These are phyloP conservation scores for Lactarius vividus DNA, from an alignment of 768 basidiomycete genomes.

Conservation along the genomic window DNA sequence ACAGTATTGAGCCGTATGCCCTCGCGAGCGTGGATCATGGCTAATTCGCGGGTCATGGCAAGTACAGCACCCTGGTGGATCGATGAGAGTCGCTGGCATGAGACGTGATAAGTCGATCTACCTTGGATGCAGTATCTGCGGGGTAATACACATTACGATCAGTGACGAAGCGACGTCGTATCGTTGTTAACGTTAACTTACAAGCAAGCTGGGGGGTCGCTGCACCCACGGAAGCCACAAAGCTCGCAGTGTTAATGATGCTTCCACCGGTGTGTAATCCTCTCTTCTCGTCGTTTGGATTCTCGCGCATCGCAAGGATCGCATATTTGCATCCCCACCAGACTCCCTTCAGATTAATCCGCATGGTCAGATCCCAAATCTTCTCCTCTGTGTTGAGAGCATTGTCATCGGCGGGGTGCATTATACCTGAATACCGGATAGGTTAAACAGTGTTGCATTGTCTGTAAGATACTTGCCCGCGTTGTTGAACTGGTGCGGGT, in stretches of 20 bases:
- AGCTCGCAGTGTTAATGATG: constrained; percentile 98
- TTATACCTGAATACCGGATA: constrained; percentile 64
- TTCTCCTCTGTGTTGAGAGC: constrained; percentile 95
- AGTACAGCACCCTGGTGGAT: constrained; percentile 82
- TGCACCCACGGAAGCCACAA: constrained; percentile 93
- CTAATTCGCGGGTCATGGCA: constrained; percentile 96
- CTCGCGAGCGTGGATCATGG: constrained; percentile 96
- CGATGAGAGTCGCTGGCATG: constrained; percentile 11
- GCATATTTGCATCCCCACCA: constrained; percentile 99
- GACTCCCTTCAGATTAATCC: constrained; percentile 96
- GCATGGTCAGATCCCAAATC: constrained; percentile 93
- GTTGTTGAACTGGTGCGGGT: constrained; percentile 78
- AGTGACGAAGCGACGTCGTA: background rate
- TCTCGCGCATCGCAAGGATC: constrained; percentile 93
- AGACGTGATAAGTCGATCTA: constrained; percentile 29
- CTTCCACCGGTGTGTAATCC: constrained; percentile 81
- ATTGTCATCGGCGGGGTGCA: constrained; percentile 94
- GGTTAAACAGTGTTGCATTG: background rate
- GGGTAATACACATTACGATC: constrained; percentile 9
- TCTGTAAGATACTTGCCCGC: constrained; percentile 52
- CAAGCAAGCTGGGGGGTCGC: constrained; percentile 99
- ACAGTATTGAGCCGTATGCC: constrained; percentile 95
- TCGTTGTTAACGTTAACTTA: constrained; percentile 47
- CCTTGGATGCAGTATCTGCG: constrained; percentile 92
- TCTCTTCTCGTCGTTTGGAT: constrained; percentile 77